Percentiles rank a stretch among this genome's conserved stretches.
Conservation (phyloP, 164 flowering plant species). For the Buxus sempervirens region DNA sequence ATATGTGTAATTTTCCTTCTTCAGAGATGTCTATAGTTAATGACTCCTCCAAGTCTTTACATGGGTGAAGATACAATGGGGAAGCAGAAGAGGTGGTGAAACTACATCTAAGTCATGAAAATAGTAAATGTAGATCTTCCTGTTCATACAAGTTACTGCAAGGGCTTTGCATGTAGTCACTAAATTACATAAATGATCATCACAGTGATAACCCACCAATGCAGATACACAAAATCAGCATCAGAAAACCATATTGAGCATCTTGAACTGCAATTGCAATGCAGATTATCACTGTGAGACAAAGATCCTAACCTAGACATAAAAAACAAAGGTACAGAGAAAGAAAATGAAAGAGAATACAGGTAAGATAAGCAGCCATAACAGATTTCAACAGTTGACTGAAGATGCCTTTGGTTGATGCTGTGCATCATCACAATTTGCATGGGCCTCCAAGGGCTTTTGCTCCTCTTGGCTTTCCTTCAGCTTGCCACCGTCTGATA, state of each 20-base stretch:
- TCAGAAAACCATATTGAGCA: neutral
- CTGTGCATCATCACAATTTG: conserved; percentile 16
- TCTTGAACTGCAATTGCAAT: neutral
- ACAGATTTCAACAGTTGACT: conserved; percentile 18
- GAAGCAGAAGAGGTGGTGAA: no score
- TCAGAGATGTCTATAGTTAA: no score
- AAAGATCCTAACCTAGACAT: conserved; percentile 1
- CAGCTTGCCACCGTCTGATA: conserved; percentile 8
- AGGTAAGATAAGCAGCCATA: no score
- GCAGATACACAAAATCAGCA: neutral
- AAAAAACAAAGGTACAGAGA: neutral
- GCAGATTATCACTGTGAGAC: conserved; percentile 1
- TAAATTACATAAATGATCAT: conserved; percentile 2
- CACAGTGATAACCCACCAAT: neutral
- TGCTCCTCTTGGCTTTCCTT: conserved; percentile 13
- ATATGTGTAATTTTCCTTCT: no score
- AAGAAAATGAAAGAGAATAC: neutral
- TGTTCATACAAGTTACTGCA: conserved; percentile 2
- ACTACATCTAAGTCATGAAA: no score
- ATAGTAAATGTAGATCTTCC: neutral
- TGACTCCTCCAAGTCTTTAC: no score
- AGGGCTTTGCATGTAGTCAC: neutral
- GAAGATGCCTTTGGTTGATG: conserved; percentile 23
- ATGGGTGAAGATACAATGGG: no score
- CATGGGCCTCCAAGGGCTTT: conserved; percentile 2